phyloP scores from a whole-genome alignment of 2,329 filamentous ascomycete genomes.

The Ramularia endophylla region DNA sequence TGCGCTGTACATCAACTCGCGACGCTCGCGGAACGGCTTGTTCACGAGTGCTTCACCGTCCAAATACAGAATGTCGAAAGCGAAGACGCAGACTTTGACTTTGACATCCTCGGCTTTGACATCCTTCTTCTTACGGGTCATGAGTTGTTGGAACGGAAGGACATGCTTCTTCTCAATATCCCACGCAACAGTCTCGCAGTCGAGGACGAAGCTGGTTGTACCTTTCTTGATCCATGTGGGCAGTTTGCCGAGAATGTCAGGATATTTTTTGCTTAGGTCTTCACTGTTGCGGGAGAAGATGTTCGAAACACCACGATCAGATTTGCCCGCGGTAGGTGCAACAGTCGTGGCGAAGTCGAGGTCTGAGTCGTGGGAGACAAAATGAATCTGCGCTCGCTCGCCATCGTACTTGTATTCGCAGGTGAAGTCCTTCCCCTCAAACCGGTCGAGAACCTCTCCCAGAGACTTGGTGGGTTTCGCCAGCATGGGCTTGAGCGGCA shows the following conservation, averaged over 20 bases:
- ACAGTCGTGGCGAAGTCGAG: slow-evolving; percentile 60
- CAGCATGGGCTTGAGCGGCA: slow-evolving; percentile 96
- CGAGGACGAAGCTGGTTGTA: slow-evolving; percentile 93
- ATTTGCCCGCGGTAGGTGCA: slow-evolving; percentile 57
- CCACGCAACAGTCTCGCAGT: slow-evolving; percentile 97
- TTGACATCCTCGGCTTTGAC: slow-evolving; percentile 95
- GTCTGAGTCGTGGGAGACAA: slow-evolving; percentile 74
- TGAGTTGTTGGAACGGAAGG: slow-evolving; percentile 92
- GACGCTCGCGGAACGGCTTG: slow-evolving; percentile 76
- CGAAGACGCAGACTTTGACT: slow-evolving; percentile 95
- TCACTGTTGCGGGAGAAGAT: slow-evolving; percentile 98
- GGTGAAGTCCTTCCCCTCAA: slow-evolving; percentile 91
- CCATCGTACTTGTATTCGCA: slow-evolving; percentile 99
- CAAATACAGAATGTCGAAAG: slow-evolving; percentile 89
- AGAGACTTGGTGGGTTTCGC: slow-evolving; percentile 98
- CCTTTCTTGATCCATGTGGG: slow-evolving; percentile 82
- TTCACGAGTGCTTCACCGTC: slow-evolving; percentile 87
- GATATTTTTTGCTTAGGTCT: slow-evolving; percentile 95
- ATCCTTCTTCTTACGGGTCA: slow-evolving; percentile 97
- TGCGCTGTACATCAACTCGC: slow-evolving; percentile 65
- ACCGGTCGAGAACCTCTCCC: slow-evolving; percentile 92
- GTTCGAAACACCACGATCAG: slow-evolving; percentile 69
- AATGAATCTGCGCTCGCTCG: slow-evolving; percentile 97
- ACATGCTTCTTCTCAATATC: slow-evolving; percentile 94
- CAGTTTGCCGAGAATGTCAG: slow-evolving; percentile 85